Percentiles rank a stretch among this genome's conserved stretches.
Conservation (phyloP, 1,139 yeast genomes). For the Candida freyschussii region DNA sequence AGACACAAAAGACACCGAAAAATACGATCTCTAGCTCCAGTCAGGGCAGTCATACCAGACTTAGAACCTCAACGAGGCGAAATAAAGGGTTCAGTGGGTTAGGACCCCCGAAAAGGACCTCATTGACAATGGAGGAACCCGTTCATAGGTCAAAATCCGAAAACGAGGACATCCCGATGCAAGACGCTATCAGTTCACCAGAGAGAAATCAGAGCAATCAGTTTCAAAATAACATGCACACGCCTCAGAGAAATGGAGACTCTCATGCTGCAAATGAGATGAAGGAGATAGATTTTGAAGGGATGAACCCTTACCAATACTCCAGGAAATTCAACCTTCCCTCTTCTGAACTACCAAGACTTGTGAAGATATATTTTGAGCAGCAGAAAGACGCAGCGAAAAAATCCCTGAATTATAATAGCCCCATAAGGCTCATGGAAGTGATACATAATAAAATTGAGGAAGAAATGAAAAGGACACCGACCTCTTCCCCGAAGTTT, state of each 20-base stretch:
- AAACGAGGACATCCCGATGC: conserved; percentile 20
- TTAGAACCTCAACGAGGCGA: conserved; percentile 30
- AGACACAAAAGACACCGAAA: conserved; percentile 19
- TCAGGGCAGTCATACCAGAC: conserved; percentile 12
- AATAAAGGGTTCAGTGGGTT: conserved; percentile 29
- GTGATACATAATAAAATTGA: conserved; percentile 21
- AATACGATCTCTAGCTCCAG: conserved; percentile 10
- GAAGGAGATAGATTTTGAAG: conserved; percentile 29
- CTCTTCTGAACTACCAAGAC: conserved; percentile 31
- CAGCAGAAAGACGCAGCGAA: conserved; percentile 31
- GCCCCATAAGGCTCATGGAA: conserved; percentile 21
- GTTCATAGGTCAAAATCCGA: conserved; percentile 1
- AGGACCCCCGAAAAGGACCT: conserved; percentile 36
- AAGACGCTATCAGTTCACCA: conserved; percentile 11
- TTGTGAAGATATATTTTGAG: conserved; percentile 32
- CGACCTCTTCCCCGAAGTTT: conserved; percentile 10
- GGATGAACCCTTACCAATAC: conserved; percentile 35
- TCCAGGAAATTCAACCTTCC: conserved; percentile 32
- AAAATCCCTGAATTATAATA: conserved; percentile 27
- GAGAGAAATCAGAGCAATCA: neutral
- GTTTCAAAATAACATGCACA: conserved; percentile 3
- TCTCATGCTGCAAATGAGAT: neutral
- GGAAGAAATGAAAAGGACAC: conserved; percentile 14
- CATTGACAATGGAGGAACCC: conserved; percentile 8
- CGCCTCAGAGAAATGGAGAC: conserved; percentile 4